Evolutionary conservation across 495 filamentous ascomycete species (phyloP).

Genomic region (Tuber microsphaerosporum): DNA sequence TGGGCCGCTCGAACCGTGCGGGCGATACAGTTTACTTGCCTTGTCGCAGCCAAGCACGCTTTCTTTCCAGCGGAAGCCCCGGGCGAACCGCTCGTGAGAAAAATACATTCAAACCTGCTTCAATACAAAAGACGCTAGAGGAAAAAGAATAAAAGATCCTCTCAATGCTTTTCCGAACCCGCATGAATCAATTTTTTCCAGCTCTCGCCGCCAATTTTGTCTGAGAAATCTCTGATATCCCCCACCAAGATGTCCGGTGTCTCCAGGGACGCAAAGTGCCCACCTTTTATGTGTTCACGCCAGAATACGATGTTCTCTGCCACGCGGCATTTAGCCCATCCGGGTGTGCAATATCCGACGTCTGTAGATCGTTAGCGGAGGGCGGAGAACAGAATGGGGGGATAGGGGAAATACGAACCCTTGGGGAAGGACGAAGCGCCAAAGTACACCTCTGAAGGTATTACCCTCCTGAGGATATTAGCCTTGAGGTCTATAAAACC

Average conservation of each 20-base stretch:
- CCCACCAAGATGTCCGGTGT: slow-evolving; percentile 49
- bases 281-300: slow-evolving; percentile 50
- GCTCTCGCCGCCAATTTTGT: slow-evolving; percentile 44
- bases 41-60: not conserved
- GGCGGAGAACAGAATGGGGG: not conserved
- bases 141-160: slow-evolving; percentile 19
- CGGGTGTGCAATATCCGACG: slow-evolving; percentile 47
- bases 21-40: no score
- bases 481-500: slow-evolving; percentile 32
- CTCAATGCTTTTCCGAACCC: slow-evolving; percentile 40
- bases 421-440: slow-evolving; percentile 50
- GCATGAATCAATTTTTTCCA: slow-evolving; percentile 14
- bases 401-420: not conserved
- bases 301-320: slow-evolving; percentile 49
- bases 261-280: slow-evolving; percentile 61
- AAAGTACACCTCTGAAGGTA: slow-evolving; percentile 47
- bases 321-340: slow-evolving; percentile 51
- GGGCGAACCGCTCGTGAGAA: not conserved
- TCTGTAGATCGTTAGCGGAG: slow-evolving; percentile 42
- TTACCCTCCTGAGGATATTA: slow-evolving; percentile 21
- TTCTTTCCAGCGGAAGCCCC: not conserved
- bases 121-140: not conserved
- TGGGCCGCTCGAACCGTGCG: no score
- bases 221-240: slow-evolving; percentile 56
- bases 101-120: not conserved